phyloP scores from a whole-genome alignment of 805 yeast genomes.

The Zygosaccharomyces siamensis region DNA sequence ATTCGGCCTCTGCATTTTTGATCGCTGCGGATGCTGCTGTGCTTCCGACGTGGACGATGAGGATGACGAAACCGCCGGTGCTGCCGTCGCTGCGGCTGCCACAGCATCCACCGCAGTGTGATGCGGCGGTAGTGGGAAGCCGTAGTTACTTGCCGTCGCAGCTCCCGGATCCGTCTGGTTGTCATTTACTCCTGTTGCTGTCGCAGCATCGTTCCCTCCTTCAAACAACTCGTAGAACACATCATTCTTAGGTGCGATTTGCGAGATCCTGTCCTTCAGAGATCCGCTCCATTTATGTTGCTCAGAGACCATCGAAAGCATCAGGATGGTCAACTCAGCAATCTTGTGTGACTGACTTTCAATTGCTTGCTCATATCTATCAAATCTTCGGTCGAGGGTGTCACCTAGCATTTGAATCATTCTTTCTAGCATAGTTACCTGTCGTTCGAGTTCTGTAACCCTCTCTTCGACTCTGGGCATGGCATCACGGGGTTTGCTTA shows the following conservation, averaged over 20 bases:
- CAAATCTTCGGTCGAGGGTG: constrained; percentile 31
- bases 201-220: neutral
- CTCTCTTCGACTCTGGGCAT: constrained; percentile 15
- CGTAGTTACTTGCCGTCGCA: neutral
- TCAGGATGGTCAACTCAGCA: constrained; percentile 24
- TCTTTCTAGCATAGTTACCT: constrained; percentile 29
- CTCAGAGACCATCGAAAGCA: constrained; percentile 27
- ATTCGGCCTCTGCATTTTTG: constrained; percentile 22
- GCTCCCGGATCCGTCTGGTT: neutral
- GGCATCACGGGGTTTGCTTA: neutral
- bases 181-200: too few relatives aligned
- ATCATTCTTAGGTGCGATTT: constrained; percentile 2
- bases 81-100: neutral
- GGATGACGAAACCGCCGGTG: neutral
- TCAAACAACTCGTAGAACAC: constrained; percentile 6
- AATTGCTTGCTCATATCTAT: constrained; percentile 29
- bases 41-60: constrained; percentile 7
- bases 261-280: constrained; percentile 6
- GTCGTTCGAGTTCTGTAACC: constrained; percentile 28
- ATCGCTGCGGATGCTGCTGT: constrained; percentile 10
- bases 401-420: constrained; percentile 31
- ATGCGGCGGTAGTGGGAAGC: neutral
- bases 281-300: constrained; percentile 22
- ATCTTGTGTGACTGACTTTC: constrained; percentile 34
- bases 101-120: neutral